Evolutionary conservation across 768 basidiomycete species (phyloP), one percentile per base, ranked within the genome.

Genomic region (Daedaleopsis nitida): DNA sequence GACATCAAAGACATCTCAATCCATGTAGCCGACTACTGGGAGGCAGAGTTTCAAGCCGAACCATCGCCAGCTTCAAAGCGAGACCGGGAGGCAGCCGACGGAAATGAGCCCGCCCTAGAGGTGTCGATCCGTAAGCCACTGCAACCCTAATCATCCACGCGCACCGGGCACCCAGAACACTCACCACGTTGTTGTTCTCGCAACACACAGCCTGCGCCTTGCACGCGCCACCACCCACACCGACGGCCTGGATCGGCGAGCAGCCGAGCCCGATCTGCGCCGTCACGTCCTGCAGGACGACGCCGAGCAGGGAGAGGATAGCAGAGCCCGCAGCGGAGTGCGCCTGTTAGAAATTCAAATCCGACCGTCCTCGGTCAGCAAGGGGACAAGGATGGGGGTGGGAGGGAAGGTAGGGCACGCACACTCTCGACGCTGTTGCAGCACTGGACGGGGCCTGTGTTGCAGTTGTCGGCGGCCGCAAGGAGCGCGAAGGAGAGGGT

Each of bases 391-490:
- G 16, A 24, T 6, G 19, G 21, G 16, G 2, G 27, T 5, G 12
- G 21, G 38, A 19, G 6, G 17, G 23, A 11, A 19, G 17, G 37
- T n/a, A n/a, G 9, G 10, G 44, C 32, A 48, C 60, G 35, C 10
- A 61, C 60, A 16, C 24, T 51, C 45, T 55, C 49, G 34, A 61
- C 10, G 47, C 19, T 35, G 47, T 61, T 44, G 60, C 60, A 61
- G 54, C 55, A 62, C 44, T 62, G 39, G 23, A 62, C 35, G 35
- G 55, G 32, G 27, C 60, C 60, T 17, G 60, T 62, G 49, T 21
- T 52, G 60, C 60, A 62, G 43, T 45, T 38, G 12, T 19, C 21
- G 50, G 57, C 51, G 4, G 35, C 52, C 39, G 32, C 58, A 45
- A 53, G 51, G 51, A 32, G 24, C 10, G 58, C 51, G 52, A 59